Base-by-base conservation (phyloP, 2,329 filamentous ascomycete species). In the Claviceps digitariae region DNA sequence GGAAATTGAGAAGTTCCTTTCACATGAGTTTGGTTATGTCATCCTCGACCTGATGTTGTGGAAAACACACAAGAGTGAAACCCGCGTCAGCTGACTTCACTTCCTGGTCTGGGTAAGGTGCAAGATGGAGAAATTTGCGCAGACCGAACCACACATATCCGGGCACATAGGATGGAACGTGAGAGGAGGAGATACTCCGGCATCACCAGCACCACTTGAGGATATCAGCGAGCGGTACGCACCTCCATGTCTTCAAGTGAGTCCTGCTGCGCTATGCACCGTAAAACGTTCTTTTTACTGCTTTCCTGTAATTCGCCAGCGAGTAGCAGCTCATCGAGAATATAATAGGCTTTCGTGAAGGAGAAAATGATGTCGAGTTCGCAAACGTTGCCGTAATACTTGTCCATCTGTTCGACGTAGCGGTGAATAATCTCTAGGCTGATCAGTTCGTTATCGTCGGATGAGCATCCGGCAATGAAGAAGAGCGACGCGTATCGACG, bases 391-490 rank as follows among this genome's bases (percentile, higher is more conserved):
- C 93, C 93, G 71, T 97, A 98, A 76, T 98, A 98, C 71, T 98
- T 98, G 78, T 98, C 93, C 93, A 98, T 98, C 74, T 98, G 93
- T 72, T 98, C 93, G 66, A 98, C 93, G 69, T 98, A 98, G 72
- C 93, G 89, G 71, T 98, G 93, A 64, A 98, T 94, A 67, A 98
- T 90, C 71, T 98, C 93, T 67, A 98, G 88, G 25, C 89, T 95
- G 69, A 97, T 96, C 66, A 98, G 76, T 69, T 98, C 93, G 72
- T 98, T 98, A 72, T 98, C 93, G 58, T 89, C 90, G n/a, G 90
- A 90, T 52, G 90, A 85, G 74, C 90, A 95, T 63, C 93, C 93
- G 64, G 91, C 90, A 69, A 98, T 98, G 78, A 98, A 98, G 78
- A 97, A 98, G 57, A 98, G 84, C 55, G 93, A 97, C 57, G 93